These are phyloP conservation scores for Solanum aculeatissimum DNA, from an alignment of 305 asterid genomes.

Conservation along the genomic window DNA sequence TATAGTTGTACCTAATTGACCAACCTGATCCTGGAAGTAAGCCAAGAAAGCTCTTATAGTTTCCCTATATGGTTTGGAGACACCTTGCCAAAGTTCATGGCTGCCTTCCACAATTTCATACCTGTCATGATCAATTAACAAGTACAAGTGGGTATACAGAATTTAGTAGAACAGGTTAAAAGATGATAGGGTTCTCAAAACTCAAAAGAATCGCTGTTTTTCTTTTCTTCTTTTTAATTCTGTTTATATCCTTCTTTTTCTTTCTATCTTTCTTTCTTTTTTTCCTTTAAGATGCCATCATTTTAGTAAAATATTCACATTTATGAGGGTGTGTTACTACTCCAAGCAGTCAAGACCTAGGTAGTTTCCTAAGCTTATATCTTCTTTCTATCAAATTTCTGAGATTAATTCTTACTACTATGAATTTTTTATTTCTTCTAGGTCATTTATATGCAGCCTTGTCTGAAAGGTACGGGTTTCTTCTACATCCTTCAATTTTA, in stretches of 20 bases:
- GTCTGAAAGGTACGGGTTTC: background rate
- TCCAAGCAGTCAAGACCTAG: background rate
- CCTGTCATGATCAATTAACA: constrained; percentile 40
- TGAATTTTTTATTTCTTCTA: background rate
- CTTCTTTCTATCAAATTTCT: background rate
- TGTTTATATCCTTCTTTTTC: background rate
- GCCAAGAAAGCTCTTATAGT: constrained; percentile 91
- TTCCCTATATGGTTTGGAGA: constrained; percentile 94
- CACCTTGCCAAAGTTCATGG: constrained; percentile 76
- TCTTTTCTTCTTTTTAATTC: background rate
- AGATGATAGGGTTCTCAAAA: background rate
- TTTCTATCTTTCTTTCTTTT: background rate
- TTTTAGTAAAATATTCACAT: background rate
- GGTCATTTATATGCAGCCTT: background rate
- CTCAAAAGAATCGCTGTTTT: background rate
- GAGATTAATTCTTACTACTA: background rate
- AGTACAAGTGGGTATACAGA: background rate
- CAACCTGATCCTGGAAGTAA: constrained; percentile 94
- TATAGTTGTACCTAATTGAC: background rate
- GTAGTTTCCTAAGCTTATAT: background rate
- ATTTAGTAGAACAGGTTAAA: background rate
- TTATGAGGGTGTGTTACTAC: background rate
- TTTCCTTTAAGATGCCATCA: background rate
- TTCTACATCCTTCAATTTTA: background rate
- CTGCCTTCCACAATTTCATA: constrained; percentile 87